Percentiles rank a stretch among this genome's conserved stretches.
Conservation (phyloP, 2,329 filamentous ascomycete genomes). For the Hypoxylon sp. region DNA sequence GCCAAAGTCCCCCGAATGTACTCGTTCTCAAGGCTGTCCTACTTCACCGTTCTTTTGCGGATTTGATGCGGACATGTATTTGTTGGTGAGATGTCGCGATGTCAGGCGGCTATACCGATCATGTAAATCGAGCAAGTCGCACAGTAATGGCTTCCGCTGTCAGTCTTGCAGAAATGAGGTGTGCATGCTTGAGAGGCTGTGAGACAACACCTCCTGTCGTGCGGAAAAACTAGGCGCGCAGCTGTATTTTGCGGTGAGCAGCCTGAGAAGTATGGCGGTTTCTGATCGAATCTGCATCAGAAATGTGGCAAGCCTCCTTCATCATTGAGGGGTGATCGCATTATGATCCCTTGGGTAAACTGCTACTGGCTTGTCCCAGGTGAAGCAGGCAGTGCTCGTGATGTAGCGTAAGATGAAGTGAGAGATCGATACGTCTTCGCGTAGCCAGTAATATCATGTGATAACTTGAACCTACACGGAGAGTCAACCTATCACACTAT, state of each 20-base stretch:
- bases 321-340: background rate
- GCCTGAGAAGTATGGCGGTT: background rate
- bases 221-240: background rate
- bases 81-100: background rate
- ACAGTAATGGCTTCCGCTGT: background rate
- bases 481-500: background rate
- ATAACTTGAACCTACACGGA: background rate
- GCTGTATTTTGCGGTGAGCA: background rate
- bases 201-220: background rate
- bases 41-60: background rate
- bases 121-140: background rate
- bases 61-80: background rate
- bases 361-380: background rate
- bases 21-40: background rate
- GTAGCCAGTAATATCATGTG: background rate
- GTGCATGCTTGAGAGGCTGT: conserved; percentile 2
- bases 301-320: background rate
- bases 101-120: background rate
- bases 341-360: background rate
- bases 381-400: background rate
- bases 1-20: background rate
- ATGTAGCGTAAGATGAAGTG: background rate
- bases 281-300: background rate
- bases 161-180: background rate
- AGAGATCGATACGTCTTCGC: background rate